Evolutionary conservation across 352 stramenopile genomes (phyloP).

Genomic region (Plasmopara viticola): DNA sequence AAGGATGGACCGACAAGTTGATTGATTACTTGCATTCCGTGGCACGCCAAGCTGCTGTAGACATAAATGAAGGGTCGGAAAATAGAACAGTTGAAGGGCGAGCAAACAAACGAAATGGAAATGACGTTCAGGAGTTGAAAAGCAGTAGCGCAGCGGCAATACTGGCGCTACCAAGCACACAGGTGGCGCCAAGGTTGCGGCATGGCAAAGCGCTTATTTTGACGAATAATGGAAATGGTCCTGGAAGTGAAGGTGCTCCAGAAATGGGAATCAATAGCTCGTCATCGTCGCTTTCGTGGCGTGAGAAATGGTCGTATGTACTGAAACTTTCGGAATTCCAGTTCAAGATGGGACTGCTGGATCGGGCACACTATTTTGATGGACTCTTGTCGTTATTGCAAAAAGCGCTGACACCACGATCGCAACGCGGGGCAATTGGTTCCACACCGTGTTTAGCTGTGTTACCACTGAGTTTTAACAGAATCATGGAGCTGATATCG

Average conservation of each 20-base stretch:
- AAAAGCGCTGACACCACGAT: constrained; percentile 64
- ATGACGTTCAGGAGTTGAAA: constrained; percentile 11
- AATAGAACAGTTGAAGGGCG: constrained; percentile 7
- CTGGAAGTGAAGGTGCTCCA: constrained; percentile 6
- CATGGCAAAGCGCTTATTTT: constrained; percentile 15
- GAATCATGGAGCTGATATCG: constrained; percentile 66
- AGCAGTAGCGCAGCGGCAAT: constrained; percentile 7
- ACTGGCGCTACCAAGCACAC: constrained; percentile 5
- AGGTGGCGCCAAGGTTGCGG: constrained; percentile 15
- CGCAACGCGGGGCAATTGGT: constrained; percentile 21
- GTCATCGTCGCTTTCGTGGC: constrained; percentile 28
- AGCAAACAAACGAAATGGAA: constrained; percentile 8
- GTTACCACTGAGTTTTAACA: constrained; percentile 57
- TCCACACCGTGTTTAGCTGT: constrained; percentile 33
- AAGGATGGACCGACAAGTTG: constrained; percentile 79
- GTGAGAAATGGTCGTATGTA: constrained; percentile 80
- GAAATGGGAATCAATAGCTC: constrained; percentile 11
- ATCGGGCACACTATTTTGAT: constrained; percentile 74
- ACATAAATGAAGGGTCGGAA: constrained; percentile 19
- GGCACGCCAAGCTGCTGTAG: constrained; percentile 39
- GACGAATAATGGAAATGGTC: constrained; percentile 3
- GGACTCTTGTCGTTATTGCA: constrained; percentile 71
- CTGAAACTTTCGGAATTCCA: constrained; percentile 80
- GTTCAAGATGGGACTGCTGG: constrained; percentile 68
- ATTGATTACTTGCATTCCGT: constrained; percentile 66